These are phyloP conservation scores for Capsicum baccatum DNA, from an alignment of 257 asterid genomes.

Conservation along the genomic window DNA sequence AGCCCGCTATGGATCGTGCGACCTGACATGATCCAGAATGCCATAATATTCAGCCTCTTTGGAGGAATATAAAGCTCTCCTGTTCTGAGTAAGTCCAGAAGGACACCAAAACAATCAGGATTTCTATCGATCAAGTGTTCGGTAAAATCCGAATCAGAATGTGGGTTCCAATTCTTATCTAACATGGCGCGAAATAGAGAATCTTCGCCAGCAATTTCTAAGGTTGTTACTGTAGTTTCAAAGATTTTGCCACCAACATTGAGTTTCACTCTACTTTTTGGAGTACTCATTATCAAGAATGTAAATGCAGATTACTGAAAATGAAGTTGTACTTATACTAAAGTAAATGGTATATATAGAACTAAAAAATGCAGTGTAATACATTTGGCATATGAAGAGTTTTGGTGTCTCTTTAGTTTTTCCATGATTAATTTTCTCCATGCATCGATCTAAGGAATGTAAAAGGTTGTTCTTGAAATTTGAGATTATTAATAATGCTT, in stretches of 20 bases:
- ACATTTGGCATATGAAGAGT: too few species aligned
- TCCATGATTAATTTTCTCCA: too few species aligned
- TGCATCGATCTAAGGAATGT: too few species aligned
- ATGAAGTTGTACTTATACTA: too few species aligned
- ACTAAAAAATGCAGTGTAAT: too few species aligned
- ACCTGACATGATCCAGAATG: constrained; percentile 64
- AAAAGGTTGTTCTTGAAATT: too few species aligned
- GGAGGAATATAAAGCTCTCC: constrained; percentile 77
- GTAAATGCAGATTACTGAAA: too few species aligned
- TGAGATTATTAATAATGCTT: too few species aligned
- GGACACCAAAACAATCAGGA: constrained; percentile 75
- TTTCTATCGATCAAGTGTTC: constrained; percentile 87
- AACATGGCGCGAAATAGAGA: constrained; percentile 84
- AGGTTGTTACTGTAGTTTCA: constrained; percentile 81
- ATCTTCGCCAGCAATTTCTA: constrained; percentile 78
- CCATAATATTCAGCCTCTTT: constrained; percentile 80
- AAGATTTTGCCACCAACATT: constrained; percentile 76
- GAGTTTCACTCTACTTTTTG: constrained; percentile 65
- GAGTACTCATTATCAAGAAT: too few species aligned
- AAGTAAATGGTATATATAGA: too few species aligned
- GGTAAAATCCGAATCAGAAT: constrained; percentile 37
- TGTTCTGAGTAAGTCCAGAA: constrained; percentile 79
- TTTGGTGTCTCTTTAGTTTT: too few species aligned
- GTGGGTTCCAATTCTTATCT: constrained; percentile 74
- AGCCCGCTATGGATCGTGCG: constrained; percentile 53